Percentiles rank a stretch among this genome's conserved stretches.
phyloP scores from a whole-genome alignment of 805 yeast species.

The Starmerella bacillaris region DNA sequence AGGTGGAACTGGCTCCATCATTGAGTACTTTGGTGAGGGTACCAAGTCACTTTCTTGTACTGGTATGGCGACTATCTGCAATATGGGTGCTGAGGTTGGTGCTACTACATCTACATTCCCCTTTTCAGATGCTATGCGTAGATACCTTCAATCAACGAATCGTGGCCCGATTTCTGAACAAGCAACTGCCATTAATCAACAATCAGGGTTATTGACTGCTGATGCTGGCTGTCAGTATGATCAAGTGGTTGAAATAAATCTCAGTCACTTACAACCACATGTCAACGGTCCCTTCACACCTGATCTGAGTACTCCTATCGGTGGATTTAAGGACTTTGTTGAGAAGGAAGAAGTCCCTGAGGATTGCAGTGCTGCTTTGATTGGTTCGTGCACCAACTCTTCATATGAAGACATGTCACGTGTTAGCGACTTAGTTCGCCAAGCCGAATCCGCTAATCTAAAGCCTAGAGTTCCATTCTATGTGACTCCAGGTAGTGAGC shows the following conservation, averaged over 20 bases:
- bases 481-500: constrained; percentile 97
- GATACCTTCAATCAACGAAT: constrained; percentile 68
- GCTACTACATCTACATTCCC: constrained; percentile 98
- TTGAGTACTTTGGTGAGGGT: constrained; percentile 95
- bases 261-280: constrained; percentile 77
- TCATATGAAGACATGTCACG: constrained; percentile 97
- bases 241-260: constrained; percentile 75
- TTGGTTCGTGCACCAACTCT: constrained; percentile 97
- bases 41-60: constrained; percentile 78
- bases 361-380: constrained; percentile 75
- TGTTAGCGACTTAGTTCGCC: constrained; percentile 75
- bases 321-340: constrained; percentile 59
- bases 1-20: constrained; percentile 95
- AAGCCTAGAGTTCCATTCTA: constrained; percentile 82
- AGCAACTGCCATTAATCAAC: constrained; percentile 43
- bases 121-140: constrained; percentile 59
- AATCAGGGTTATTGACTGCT: constrained; percentile 50
- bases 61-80: constrained; percentile 99
- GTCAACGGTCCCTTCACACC: constrained; percentile 98
- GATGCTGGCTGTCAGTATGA: constrained; percentile 85
- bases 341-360: constrained; percentile 68
- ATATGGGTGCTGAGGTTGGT: constrained; percentile 99
- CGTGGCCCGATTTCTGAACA: constrained; percentile 69
- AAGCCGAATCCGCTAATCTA: constrained; percentile 72
- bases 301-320: constrained; percentile 84